Evolutionary conservation across 2,329 filamentous ascomycete species (phyloP).

Genomic region (Arthrobotrys iridis): DNA sequence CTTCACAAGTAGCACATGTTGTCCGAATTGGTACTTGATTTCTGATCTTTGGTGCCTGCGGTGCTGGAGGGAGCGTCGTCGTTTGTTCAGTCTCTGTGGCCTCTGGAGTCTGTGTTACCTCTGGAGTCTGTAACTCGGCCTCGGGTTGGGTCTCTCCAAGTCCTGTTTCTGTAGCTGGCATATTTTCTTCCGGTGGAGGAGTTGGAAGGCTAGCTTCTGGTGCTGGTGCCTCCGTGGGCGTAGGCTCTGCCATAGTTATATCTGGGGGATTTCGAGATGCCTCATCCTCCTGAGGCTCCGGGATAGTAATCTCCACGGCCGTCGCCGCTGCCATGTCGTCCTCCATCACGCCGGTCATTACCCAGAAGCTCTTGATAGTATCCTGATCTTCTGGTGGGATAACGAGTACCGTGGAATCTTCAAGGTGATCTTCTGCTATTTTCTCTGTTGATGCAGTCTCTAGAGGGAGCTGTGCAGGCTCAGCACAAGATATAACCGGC

Average conservation of each 20-base stretch:
- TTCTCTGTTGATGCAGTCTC: not conserved
- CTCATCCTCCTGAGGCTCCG: conserved; percentile 10
- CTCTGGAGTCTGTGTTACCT: not conserved
- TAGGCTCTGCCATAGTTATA: not conserved
- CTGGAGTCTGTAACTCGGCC: not conserved
- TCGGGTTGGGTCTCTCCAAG: conserved; percentile 13
- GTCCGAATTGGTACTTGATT: conserved; percentile 13
- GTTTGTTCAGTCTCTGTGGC: conserved; percentile 3
- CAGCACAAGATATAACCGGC: not conserved
- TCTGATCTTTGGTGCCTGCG: not conserved
- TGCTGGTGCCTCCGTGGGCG: not conserved
- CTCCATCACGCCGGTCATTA: conserved; percentile 19
- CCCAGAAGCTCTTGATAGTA: conserved; percentile 27
- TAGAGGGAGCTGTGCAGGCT: not conserved
- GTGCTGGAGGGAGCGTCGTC: conserved; percentile 5
- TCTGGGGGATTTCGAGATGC: not conserved
- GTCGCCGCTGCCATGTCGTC: conserved; percentile 7
- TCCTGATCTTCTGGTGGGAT: conserved; percentile 41
- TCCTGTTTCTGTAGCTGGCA: not conserved
- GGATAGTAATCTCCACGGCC: conserved; percentile 41
- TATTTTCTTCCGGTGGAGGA: not conserved
- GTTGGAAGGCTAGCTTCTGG: conserved; percentile 9
- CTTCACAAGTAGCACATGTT: conserved; percentile 18
- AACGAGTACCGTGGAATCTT: conserved; percentile 26
- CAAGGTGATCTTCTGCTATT: conserved; percentile 8